Percentiles rank a stretch among this genome's conserved stretches.
These are phyloP conservation scores for Xylaria arbuscula DNA, from an alignment of 2,329 filamentous ascomycete species.

Conservation along the genomic window DNA sequence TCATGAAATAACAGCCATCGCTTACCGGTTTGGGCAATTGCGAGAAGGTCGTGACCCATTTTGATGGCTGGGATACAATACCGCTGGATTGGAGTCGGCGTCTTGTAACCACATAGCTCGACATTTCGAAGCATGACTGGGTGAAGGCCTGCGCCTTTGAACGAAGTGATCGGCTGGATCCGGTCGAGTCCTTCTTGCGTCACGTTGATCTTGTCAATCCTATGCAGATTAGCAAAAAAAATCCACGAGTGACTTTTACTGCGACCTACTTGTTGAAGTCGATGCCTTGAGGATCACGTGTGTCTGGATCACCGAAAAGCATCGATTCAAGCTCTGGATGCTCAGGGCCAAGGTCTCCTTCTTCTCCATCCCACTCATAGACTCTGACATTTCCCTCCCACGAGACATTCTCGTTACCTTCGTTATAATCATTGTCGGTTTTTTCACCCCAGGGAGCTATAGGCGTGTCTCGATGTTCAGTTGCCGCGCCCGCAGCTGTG, in stretches of 20 bases:
- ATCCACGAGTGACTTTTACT: too few relatives aligned
- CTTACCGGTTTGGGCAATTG: constrained; percentile 91
- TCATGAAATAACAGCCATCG: constrained; percentile 30
- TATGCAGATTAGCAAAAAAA: constrained; percentile 47
- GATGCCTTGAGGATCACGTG: constrained; percentile 64
- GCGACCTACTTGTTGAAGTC: constrained; percentile 55
- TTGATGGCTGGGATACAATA: constrained; percentile 85
- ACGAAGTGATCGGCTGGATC: constrained; percentile 65
- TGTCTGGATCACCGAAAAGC: constrained; percentile 74
- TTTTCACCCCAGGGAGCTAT: constrained; percentile 59
- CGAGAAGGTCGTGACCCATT: constrained; percentile 83
- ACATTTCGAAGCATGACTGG: constrained; percentile 85
- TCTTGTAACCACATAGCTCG: constrained; percentile 73
- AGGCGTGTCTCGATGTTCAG: constrained; percentile 33
- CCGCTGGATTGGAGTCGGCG: constrained; percentile 87
- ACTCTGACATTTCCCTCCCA: constrained; percentile 69
- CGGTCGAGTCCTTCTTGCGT: constrained; percentile 66
- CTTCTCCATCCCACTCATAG: constrained; percentile 89
- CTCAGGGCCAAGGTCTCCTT: constrained; percentile 83
- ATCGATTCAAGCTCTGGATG: constrained; percentile 76
- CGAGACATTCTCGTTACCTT: constrained; percentile 45
- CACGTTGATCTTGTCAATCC: constrained; percentile 66
- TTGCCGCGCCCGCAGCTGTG: constrained; percentile 20
- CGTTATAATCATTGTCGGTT: constrained; percentile 61
- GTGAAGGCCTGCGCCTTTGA: constrained; percentile 84